Evolutionary conservation across 148 eudicot species (phyloP), one percentile per base, ranked within the genome.

Genomic region (Amaranthus cruentus): DNA sequence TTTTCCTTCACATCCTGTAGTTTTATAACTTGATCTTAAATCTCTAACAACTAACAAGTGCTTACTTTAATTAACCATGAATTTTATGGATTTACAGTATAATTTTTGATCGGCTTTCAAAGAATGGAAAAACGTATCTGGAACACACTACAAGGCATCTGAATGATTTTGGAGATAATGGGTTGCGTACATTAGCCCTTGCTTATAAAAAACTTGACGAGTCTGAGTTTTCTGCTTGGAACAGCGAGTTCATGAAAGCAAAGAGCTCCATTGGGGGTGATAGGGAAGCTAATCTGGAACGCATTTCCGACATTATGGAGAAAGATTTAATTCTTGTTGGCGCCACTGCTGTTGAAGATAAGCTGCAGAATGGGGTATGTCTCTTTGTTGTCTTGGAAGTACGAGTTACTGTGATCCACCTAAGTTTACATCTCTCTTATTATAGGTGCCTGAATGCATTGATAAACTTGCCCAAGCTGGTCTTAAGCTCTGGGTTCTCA

Each of bases 401-500:
- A 47, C 54, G 70, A 47, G n/a, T 49, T 18, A 43, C 58, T 58
- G 28, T 54, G 0, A 43, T 68, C 57, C 13, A 5, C 62, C 62
- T 11, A 47, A 42, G 55, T 65, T 72, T 67, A 78, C 38, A 15
- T 58, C 47, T 55, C 51, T 67, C 44, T 9, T 53, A 53, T 53
- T 86, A 13, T 62, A 92, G 98, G 98, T 95, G 71, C 93, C 98
- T 79, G 89, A 90, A 71, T 91, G 99, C 80, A 95, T 95, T 18
- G 99, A 95, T 82, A 95, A 95, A 85, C 86, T 95, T 62, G 97
- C 99, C 47, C 93, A 91, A 83, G 99, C 99, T 66, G 99, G 99
- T 81, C 90, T 95, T 63, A 95, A 95, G 86, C 78, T 95, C 58
- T 95, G 99, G 99, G 99, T 95, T 83, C 89, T 95, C 68, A 95